Percentiles rank a stretch among this genome's conserved stretches.
Evolutionary conservation across 1,284 basidiomycete genomes (phyloP).

Genomic region (Leccinum subrobustum): DNA sequence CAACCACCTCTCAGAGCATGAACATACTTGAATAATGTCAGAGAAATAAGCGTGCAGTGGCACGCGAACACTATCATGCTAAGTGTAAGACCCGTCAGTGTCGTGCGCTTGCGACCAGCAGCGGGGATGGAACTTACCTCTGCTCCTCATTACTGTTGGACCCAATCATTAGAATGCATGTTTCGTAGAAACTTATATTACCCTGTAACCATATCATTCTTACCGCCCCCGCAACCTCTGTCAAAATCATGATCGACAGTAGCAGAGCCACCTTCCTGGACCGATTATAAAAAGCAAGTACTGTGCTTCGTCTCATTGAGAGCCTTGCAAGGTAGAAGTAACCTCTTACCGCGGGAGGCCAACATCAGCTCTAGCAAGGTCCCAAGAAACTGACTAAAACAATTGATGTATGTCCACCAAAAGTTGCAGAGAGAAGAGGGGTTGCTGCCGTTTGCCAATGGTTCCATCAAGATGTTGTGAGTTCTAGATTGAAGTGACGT

Average conservation of each 20-base stretch:
- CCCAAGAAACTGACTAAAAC: slow-evolving; percentile 9
- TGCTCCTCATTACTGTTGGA: background rate
- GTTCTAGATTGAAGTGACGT: slow-evolving; percentile 5
- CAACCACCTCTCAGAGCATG: slow-evolving; percentile 8
- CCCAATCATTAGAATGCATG: slow-evolving; percentile 12
- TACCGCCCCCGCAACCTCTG: slow-evolving; percentile 7
- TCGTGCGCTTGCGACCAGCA: background rate
- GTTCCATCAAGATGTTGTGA: slow-evolving; percentile 14
- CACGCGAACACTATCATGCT: slow-evolving; percentile 16
- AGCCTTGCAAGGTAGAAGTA: background rate
- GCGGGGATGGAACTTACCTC: slow-evolving; percentile 6
- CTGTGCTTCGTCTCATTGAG: slow-evolving; percentile 3
- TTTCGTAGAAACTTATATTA: background rate
- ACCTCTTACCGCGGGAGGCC: slow-evolving; percentile 19
- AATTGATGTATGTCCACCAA: slow-evolving; percentile 14
- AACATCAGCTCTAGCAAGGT: slow-evolving; percentile 19
- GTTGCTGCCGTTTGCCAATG: slow-evolving; percentile 16
- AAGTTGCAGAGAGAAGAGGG: slow-evolving; percentile 11
- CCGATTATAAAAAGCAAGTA: slow-evolving; percentile 23
- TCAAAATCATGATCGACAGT: slow-evolving; percentile 11
- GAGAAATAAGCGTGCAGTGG: slow-evolving; percentile 20
- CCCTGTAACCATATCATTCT: slow-evolving; percentile 7
- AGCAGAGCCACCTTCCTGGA: slow-evolving; percentile 16
- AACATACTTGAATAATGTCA: slow-evolving; percentile 25
- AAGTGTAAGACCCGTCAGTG: background rate